These are phyloP conservation scores for Epichloe baconii DNA, from an alignment of 2,329 filamentous ascomycete genomes.

Conservation along the genomic window DNA sequence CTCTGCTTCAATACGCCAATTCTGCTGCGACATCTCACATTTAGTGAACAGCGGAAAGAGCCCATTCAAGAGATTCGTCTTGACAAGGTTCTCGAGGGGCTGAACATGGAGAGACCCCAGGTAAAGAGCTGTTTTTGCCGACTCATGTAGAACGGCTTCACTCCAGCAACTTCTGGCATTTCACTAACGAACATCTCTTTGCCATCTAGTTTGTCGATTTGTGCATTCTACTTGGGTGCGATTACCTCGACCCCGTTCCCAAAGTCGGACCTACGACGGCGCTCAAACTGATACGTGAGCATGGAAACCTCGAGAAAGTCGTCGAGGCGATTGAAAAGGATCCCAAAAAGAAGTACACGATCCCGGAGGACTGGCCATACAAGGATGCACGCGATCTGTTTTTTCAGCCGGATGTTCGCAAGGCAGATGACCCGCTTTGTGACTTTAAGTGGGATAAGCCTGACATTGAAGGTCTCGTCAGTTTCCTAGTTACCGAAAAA, in stretches of 20 bases:
- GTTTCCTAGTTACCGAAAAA: slow-evolving; percentile 87
- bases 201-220: slow-evolving; percentile 75
- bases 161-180: background rate
- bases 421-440: slow-evolving; percentile 72
- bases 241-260: slow-evolving; percentile 93
- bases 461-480: slow-evolving; percentile 76
- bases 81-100: slow-evolving; percentile 71
- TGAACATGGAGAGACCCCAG: slow-evolving; percentile 79
- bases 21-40: slow-evolving; percentile 82
- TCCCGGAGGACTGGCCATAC: slow-evolving; percentile 97
- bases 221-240: slow-evolving; percentile 92
- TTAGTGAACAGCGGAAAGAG: slow-evolving; percentile 94
- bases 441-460: slow-evolving; percentile 98
- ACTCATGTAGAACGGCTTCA: background rate
- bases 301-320: slow-evolving; percentile 77
- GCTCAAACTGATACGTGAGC: slow-evolving; percentile 84
- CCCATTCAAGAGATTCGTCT: slow-evolving; percentile 92
- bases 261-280: slow-evolving; percentile 89
- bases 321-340: slow-evolving; percentile 69
- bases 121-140: slow-evolving; percentile 28
- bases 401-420: slow-evolving; percentile 75
- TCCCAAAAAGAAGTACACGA: slow-evolving; percentile 63
- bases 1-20: slow-evolving; percentile 91
- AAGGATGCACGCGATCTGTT: slow-evolving; percentile 85
- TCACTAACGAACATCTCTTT: slow-evolving; percentile 3